These are phyloP conservation scores for Trichocomaceae sp. DNA, from an alignment of 2,329 filamentous ascomycete genomes.

Conservation along the genomic window DNA sequence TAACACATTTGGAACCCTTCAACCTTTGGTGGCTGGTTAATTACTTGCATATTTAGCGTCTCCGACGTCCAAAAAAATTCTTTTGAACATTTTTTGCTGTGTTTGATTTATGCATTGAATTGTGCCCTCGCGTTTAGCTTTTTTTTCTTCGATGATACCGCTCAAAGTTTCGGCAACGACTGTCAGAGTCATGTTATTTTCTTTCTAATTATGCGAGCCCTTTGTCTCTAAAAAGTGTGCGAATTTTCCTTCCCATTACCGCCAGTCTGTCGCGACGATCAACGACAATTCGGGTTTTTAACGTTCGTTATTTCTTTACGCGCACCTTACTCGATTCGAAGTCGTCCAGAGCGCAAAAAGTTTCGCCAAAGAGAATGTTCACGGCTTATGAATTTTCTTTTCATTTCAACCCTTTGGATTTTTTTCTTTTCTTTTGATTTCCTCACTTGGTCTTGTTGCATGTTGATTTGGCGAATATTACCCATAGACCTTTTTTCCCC, in stretches of 20 bases:
- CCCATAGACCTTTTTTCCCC: conserved; percentile 32
- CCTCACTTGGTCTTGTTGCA: conserved; percentile 29
- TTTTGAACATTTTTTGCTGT: conserved; percentile 18
- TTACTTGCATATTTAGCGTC: conserved; percentile 16
- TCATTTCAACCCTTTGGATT: conserved; percentile 7
- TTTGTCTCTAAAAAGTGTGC: conserved; percentile 11
- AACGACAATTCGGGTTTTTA: conserved; percentile 1
- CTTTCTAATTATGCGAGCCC: conserved; percentile 1
- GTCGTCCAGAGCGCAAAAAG: conserved; percentile 14
- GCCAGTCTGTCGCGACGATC: background rate
- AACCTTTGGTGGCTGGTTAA: conserved; percentile 41
- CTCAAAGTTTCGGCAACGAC: conserved; percentile 1
- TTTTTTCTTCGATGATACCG: conserved; percentile 17
- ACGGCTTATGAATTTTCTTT: conserved; percentile 19
- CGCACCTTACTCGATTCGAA: conserved; percentile 8
- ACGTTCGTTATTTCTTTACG: background rate
- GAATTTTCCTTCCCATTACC: conserved; percentile 12
- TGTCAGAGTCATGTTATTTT: conserved; percentile 1
- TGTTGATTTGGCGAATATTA: conserved; percentile 25
- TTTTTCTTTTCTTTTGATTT: conserved; percentile 20
- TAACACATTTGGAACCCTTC: conserved; percentile 38
- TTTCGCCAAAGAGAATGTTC: conserved; percentile 14
- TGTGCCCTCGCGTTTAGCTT: conserved; percentile 29
- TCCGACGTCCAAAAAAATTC: conserved; percentile 3
- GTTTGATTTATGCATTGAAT: conserved; percentile 26